Base-by-base conservation (phyloP, 164 flowering plant genomes). In the Chimonanthus praecox region DNA sequence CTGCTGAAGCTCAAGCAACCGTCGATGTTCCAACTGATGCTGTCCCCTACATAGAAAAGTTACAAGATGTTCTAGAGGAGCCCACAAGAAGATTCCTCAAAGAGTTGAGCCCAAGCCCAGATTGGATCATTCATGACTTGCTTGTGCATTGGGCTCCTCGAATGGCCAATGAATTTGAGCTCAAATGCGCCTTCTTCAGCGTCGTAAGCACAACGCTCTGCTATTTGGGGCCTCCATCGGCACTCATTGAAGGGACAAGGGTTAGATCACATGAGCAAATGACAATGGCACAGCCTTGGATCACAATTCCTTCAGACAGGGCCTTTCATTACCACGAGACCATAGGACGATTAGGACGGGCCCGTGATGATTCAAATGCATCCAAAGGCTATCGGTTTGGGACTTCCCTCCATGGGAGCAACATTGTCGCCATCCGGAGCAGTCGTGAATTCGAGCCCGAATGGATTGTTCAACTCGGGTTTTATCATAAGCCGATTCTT, bases 61-160 rank as follows among this genome's bases (percentile, higher is more conserved):
- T 84, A 21, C 75, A n/a, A 10, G 86, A 85, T 66, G 69, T 46
- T 3, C 78, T 85, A 5, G 69, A 79, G 21, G 72, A 70, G 4
- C 67, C 61, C 76, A 79, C 6, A n/a, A 79, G 9, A 11, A 4
- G 6, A 2, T 13, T 70, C 70, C 33, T 75, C 0, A 10, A 49
- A 47, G 16, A n/a, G 3, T 4, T n/a, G 3, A 4, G 49, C n/a
- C 80, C 82, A 7, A 20, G 47, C 3, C 77, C 80, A 7, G 78
- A 81, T 71, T 81, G 80, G 80, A 67, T 81, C 6, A 58, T 81
- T 8, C 49, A 67, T 43, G 80, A 81, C 49, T 75, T 81, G 16
- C 16, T 54, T 0, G 7, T 51, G 10, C n/a, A 73, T 51, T 74
- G 80, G 80, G 16, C 66, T 3, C 74, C 74, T 2, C 60, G 71